phyloP scores from a whole-genome alignment of 2,329 filamentous ascomycete species.

The Diaporthe eres region DNA sequence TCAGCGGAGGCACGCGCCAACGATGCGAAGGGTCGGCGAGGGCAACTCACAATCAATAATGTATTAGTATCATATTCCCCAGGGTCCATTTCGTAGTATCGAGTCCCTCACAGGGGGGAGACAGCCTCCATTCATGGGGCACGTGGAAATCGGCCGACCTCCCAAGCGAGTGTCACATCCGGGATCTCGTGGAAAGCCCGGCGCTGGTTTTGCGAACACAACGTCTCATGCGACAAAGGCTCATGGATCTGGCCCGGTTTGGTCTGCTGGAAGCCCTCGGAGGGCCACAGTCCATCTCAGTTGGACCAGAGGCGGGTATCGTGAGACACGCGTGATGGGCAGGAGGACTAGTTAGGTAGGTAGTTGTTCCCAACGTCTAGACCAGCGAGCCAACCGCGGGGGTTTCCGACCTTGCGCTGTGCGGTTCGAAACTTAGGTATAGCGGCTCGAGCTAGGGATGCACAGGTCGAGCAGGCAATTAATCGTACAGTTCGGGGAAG shows the following conservation, averaged over 20 bases:
- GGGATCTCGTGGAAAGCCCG: conserved; percentile 26
- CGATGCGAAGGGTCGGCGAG: background rate
- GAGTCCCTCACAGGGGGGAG: conserved; percentile 44
- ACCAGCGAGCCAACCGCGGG: conserved; percentile 25
- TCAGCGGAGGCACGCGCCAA: conserved; percentile 39
- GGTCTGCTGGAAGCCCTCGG: conserved; percentile 36
- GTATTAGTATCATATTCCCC: conserved; percentile 75
- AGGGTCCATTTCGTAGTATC: conserved; percentile 69
- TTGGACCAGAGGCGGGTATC: conserved; percentile 16
- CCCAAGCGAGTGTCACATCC: conserved; percentile 36
- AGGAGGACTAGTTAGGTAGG: background rate
- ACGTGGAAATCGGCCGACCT: conserved; percentile 37
- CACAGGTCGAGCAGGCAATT: background rate
- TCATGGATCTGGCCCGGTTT: conserved; percentile 30
- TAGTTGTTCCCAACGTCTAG: conserved; percentile 17
- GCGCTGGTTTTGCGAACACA: conserved; percentile 17
- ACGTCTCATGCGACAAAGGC: conserved; percentile 1
- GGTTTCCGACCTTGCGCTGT: conserved; percentile 6
- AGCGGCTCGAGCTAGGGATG: conserved; percentile 13
- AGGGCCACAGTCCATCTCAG: conserved; percentile 40
- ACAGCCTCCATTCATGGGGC: conserved; percentile 41
- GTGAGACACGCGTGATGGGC: conserved; percentile 33
- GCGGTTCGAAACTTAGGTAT: conserved; percentile 6
- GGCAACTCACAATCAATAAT: conserved; percentile 66
- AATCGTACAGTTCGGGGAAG: conserved; percentile 16